Percentiles rank a stretch among this genome's conserved stretches.
These are phyloP conservation scores for Pyrenochaeta sp. DNA, from an alignment of 2,329 filamentous ascomycete genomes.

Conservation along the genomic window DNA sequence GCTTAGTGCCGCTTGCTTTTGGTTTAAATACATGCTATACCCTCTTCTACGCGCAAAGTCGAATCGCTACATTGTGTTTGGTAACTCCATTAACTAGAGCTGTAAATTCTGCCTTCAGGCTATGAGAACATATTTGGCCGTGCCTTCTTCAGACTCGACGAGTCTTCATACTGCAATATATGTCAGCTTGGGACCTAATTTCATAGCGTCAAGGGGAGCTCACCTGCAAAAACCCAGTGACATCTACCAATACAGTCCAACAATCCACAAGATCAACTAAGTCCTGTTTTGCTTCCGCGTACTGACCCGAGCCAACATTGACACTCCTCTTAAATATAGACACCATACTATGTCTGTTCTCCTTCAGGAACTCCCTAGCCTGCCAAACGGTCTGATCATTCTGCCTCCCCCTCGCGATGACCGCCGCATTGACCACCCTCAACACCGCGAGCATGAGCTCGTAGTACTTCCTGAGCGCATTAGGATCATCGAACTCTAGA, in stretches of 20 bases:
- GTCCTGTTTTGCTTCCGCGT: conserved; percentile 68
- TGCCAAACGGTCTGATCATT: conserved; percentile 77
- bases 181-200: conserved; percentile 15
- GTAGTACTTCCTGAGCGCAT: conserved; percentile 83
- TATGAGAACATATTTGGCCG: conserved; percentile 35
- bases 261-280: conserved; percentile 83
- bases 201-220: background rate
- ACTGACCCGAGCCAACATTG: conserved; percentile 67
- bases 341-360: conserved; percentile 84
- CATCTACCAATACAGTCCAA: conserved; percentile 81
- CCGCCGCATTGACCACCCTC: conserved; percentile 81
- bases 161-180: conserved; percentile 37
- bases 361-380: conserved; percentile 79
- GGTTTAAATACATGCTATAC: background rate
- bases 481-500: conserved; percentile 73
- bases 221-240: conserved; percentile 88
- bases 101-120: background rate
- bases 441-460: conserved; percentile 80
- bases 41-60: background rate
- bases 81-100: background rate
- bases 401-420: conserved; percentile 81
- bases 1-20: background rate
- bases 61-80: background rate
- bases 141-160: conserved; percentile 30
- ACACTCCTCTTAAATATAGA: conserved; percentile 90